Percentiles rank a stretch among this genome's conserved stretches.
Evolutionary conservation across 257 asterid genomes (phyloP).

Genomic region (Datura wrightii): DNA sequence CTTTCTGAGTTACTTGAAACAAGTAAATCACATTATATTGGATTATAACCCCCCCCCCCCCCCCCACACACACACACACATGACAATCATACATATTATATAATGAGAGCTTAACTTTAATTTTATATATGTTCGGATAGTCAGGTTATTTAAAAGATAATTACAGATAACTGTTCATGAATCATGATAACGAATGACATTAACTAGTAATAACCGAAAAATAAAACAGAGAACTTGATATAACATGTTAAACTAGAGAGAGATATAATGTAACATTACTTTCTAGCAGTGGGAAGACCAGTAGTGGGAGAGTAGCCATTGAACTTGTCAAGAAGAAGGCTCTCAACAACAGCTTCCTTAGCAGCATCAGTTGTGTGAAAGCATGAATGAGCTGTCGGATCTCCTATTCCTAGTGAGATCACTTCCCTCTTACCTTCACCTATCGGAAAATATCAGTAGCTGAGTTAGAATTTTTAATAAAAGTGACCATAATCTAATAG

Average conservation of each 20-base stretch:
- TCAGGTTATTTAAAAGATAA: background rate
- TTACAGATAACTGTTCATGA: background rate
- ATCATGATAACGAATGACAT: background rate
- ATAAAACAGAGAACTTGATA: background rate
- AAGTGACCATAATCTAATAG: no score
- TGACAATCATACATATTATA: background rate
- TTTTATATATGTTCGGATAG: background rate
- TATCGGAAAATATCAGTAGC: slow-evolving; percentile 18
- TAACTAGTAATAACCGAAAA: background rate
- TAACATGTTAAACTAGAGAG: background rate
- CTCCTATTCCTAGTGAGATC: slow-evolving; percentile 83
- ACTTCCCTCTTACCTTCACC: slow-evolving; percentile 42
- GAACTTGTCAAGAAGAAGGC: slow-evolving; percentile 68
- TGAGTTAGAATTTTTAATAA: background rate
- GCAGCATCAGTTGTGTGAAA: slow-evolving; percentile 60
- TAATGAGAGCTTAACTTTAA: background rate
- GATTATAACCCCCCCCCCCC: no score
- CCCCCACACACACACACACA: no score
- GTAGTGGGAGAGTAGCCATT: slow-evolving; percentile 86
- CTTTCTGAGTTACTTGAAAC: background rate
- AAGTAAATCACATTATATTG: background rate
- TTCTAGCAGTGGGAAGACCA: slow-evolving; percentile 83
- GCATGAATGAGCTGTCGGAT: slow-evolving; percentile 84
- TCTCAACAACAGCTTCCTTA: slow-evolving; percentile 62
- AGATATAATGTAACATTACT: slow-evolving; percentile 37